Base-by-base conservation (phyloP, 441 rosid genomes). In the Populus tomentosa region DNA sequence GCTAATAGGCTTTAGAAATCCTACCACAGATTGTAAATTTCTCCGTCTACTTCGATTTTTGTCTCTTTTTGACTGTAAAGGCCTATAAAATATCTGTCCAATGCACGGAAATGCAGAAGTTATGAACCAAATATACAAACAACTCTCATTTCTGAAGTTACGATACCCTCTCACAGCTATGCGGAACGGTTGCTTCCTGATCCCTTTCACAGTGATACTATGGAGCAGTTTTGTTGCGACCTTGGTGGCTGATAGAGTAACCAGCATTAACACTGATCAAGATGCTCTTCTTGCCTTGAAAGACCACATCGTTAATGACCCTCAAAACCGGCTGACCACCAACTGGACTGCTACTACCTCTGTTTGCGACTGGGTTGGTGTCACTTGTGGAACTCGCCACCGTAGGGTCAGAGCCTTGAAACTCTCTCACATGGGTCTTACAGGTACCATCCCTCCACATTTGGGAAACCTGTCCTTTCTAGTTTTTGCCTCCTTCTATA, bases 251-350 rank as follows among this genome's bases (percentile, higher is more conserved):
- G 11, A 14, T 14, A 36, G 66, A 26, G 62, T 14, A 2, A 53
- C 69, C 21, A 63, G 59, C 56, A 56, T 68, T 40, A 42, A 3
- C 42, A 71, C 81, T 9, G 85, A 82, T n/a, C 71, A 72, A 71
- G 62, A 70, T 36, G 76, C 84, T 18, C 81, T 84, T 16, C 75
- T 78, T 42, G 82, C 76, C 9, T 46, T 85, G 14, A 82, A 80
- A 76, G 59, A 42, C 42, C 78, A 33, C 23, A 38, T 79, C n/a
- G 67, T n/a, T 59, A 7, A 7, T 33, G 79, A 78, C 23, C 84
- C 85, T 64, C 18, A 3, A 14, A 68, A 72, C 16, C 1, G 71
- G 2, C 6, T 85, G n/a, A 5, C 70, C 4, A 21, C 23, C 28
- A 82, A 85, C 26, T 80, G 87, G 84, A 53, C 73, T 6, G 0